These are phyloP conservation scores for Eimeria acervulina DNA, from an alignment of 169 alveolate genomes.

Conservation along the genomic window DNA sequence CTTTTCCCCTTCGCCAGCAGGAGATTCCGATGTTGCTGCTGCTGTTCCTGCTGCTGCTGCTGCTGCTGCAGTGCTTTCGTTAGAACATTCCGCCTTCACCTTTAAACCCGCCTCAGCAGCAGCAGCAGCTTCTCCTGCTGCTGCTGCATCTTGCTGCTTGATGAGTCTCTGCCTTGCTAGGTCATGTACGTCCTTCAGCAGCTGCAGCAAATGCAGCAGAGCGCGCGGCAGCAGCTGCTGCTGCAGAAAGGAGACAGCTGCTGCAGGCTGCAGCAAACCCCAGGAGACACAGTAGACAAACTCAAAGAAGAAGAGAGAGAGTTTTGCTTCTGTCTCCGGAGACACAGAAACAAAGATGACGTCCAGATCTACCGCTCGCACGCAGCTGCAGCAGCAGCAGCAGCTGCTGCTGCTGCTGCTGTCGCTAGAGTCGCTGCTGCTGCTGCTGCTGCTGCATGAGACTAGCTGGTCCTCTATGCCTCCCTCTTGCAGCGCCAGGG, in stretches of 20 bases:
- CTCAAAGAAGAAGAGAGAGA: not conserved
- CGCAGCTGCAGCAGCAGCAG: not conserved
- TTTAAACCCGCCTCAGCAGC: not conserved
- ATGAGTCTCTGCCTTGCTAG: not conserved
- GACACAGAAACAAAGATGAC: not conserved
- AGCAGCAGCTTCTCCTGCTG: slow-evolving; percentile 21
- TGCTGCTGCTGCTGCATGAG: no score
- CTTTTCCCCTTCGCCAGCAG: not conserved
- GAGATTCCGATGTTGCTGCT: slow-evolving; percentile 34
- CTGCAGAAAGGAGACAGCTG: not conserved
- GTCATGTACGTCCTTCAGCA: not conserved
- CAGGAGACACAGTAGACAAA: slow-evolving; percentile 37
- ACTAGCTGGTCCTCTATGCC: not conserved
- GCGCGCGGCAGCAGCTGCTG: no score
- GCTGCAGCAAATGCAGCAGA: not conserved
- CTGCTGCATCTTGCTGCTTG: not conserved
- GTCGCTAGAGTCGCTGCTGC: not conserved
- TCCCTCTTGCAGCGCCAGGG: not conserved
- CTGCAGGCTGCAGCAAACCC: slow-evolving; percentile 38
- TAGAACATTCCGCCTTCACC: not conserved
- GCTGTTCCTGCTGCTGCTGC: not conserved
- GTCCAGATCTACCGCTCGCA: not conserved
- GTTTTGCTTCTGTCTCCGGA: not conserved
- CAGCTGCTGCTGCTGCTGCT: slow-evolving; percentile 31
- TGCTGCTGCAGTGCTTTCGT: not conserved